phyloP scores from a whole-genome alignment of 2,329 filamentous ascomycete species.

The Fusarium humuli region DNA sequence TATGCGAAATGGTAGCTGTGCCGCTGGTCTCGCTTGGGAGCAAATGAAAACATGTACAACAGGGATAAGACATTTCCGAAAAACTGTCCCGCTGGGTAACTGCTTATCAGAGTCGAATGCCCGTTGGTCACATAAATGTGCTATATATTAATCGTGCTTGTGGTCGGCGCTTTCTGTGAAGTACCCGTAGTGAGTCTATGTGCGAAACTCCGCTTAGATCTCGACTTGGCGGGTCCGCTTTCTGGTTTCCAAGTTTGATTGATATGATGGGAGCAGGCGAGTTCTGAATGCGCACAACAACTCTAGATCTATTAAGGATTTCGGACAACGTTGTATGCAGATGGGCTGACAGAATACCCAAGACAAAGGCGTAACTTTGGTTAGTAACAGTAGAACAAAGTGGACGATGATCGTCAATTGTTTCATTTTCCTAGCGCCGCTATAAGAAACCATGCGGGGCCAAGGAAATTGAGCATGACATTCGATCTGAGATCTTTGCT shows the following conservation, averaged over 20 bases:
- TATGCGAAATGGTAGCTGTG: background rate
- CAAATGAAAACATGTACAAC: background rate
- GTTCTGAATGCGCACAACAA: background rate
- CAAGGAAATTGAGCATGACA: slow-evolving; percentile 5
- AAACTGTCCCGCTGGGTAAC: background rate
- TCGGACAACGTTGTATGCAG: background rate
- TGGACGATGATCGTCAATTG: slow-evolving; percentile 7
- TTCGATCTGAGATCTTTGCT: slow-evolving; percentile 2
- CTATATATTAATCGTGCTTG: background rate
- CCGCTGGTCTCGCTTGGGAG: background rate
- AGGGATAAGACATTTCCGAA: background rate
- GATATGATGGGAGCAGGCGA: background rate
- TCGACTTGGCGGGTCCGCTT: background rate
- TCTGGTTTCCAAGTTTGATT: background rate
- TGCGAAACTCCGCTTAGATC: background rate
- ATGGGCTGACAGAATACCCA: background rate
- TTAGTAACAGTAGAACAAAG: background rate
- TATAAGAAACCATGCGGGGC: background rate
- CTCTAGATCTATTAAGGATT: background rate
- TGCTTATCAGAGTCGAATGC: background rate
- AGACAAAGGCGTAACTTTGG: background rate
- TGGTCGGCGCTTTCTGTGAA: background rate
- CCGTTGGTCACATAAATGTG: background rate
- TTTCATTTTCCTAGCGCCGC: slow-evolving; percentile 10
- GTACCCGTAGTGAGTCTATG: background rate